Conservation (phyloP, 1,284 basidiomycete genomes). For the Naganishia sp. region DNA sequence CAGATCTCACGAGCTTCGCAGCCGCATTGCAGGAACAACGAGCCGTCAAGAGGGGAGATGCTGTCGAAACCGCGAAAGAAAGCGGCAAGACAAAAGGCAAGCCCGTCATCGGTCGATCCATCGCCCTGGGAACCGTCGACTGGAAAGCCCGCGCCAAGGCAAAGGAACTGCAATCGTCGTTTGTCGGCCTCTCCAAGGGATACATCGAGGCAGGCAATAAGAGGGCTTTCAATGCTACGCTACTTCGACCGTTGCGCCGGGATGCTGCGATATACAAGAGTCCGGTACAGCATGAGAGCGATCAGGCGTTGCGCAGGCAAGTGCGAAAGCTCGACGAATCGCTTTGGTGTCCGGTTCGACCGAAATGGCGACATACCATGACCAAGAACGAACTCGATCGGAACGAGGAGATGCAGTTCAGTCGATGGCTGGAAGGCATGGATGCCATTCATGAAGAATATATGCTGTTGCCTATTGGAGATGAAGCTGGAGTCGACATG, state of each 20-base stretch:
- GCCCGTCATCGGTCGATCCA: constrained; percentile 31
- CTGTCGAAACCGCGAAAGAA: constrained; percentile 51
- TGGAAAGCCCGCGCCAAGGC: constrained; percentile 27
- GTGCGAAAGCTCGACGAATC: constrained; percentile 43
- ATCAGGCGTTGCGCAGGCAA: constrained; percentile 34
- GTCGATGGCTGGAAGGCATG: constrained; percentile 69
- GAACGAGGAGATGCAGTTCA: constrained; percentile 77
- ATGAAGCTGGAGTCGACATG: constrained; percentile 31
- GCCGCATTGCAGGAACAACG: constrained; percentile 69
- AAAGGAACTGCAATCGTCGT: constrained; percentile 68
- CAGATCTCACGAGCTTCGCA: constrained; percentile 6
- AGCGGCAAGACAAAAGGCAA: constrained; percentile 23
- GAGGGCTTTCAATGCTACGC: constrained; percentile 60
- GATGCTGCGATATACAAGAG: constrained; percentile 57
- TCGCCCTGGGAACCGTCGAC: constrained; percentile 28
- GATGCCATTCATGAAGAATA: constrained; percentile 63
- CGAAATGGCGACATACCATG: constrained; percentile 81
- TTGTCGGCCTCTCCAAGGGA: constrained; percentile 63
- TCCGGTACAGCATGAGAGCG: constrained; percentile 37
- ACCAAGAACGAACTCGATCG: constrained; percentile 79
- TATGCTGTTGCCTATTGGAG: constrained; percentile 47
- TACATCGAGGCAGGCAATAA: constrained; percentile 67
- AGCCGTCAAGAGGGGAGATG: constrained; percentile 77
- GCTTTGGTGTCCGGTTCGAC: constrained; percentile 66
- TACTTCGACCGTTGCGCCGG: constrained; percentile 64